Percentiles rank a stretch among this genome's conserved stretches.
Evolutionary conservation across 75 land plant genomes (phyloP).

Genomic region (Gnetum montanum): DNA sequence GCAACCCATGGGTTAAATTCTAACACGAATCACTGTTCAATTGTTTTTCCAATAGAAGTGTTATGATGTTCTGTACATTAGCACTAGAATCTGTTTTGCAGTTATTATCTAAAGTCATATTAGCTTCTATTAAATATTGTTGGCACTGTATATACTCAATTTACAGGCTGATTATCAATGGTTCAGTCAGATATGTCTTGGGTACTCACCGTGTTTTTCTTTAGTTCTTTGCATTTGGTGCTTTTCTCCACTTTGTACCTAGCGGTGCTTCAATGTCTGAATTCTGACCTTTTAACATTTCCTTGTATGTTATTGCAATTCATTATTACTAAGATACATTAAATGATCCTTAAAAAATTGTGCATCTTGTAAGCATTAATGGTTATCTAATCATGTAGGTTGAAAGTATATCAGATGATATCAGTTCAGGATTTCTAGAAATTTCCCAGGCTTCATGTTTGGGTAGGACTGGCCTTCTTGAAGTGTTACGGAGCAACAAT

Average conservation of each 20-base stretch:
- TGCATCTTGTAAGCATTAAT: neutral
- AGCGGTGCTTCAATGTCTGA: neutral
- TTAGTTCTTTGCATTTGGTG: neutral
- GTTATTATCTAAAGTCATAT: too few species aligned
- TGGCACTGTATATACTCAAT: too few species aligned
- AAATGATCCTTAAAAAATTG: neutral
- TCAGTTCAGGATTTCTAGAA: slow-evolving; percentile 19
- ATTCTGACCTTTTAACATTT: neutral
- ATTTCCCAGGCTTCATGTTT: slow-evolving; percentile 22
- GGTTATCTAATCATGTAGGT: slow-evolving; percentile 30
- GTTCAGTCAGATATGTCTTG: too few species aligned
- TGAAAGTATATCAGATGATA: slow-evolving; percentile 67
- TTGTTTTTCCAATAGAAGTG: too few species aligned
- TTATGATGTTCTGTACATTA: too few species aligned
- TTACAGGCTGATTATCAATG: too few species aligned
- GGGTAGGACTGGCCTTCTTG: slow-evolving; percentile 66
- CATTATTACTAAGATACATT: neutral
- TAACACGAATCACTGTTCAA: too few species aligned
- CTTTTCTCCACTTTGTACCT: neutral
- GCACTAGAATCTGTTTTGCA: too few species aligned
- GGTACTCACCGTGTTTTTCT: too few species aligned
- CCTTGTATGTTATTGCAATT: neutral
- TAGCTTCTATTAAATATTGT: too few species aligned
- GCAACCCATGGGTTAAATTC: too few species aligned
- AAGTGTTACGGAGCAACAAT: slow-evolving; percentile 33